phyloP scores from a whole-genome alignment of 2,329 filamentous ascomycete genomes.

The Triangularia verruculosa region DNA sequence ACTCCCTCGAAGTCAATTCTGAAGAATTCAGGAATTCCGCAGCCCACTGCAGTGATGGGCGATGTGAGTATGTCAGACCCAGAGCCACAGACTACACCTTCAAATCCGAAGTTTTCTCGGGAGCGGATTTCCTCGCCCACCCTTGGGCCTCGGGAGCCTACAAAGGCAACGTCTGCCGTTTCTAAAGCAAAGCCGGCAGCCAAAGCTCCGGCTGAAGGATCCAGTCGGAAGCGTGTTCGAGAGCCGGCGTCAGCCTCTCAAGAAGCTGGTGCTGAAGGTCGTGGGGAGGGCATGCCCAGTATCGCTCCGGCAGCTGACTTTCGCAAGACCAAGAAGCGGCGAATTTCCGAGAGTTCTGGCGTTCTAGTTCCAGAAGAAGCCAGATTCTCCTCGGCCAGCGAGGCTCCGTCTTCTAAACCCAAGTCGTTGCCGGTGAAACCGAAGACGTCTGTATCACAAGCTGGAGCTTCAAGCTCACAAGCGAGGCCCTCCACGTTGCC shows the following conservation, averaged over 20 bases:
- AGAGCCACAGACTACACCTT: not conserved
- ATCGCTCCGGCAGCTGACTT: not conserved
- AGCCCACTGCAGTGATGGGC: not conserved
- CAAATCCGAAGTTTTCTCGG: not conserved
- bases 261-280: not conserved
- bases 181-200: not conserved
- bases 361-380: not conserved
- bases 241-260: not conserved
- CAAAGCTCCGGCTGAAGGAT: not conserved
- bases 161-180: not conserved
- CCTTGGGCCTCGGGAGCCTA: not conserved
- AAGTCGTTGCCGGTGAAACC: not conserved
- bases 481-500: not conserved
- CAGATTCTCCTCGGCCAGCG: not conserved
- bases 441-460: not conserved
- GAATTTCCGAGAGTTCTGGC: not conserved
- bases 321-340: not conserved
- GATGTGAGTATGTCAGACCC: not conserved
- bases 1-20: not conserved
- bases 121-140: not conserved
- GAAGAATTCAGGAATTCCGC: not conserved
- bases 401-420: not conserved
- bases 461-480: too few relatives aligned
- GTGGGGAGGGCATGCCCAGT: not conserved
- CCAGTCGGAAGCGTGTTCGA: not conserved